Evolutionary conservation across 495 filamentous ascomycete genomes (phyloP), one percentile per base, ranked within the genome.

Genomic region (Xylaria palmicola): DNA sequence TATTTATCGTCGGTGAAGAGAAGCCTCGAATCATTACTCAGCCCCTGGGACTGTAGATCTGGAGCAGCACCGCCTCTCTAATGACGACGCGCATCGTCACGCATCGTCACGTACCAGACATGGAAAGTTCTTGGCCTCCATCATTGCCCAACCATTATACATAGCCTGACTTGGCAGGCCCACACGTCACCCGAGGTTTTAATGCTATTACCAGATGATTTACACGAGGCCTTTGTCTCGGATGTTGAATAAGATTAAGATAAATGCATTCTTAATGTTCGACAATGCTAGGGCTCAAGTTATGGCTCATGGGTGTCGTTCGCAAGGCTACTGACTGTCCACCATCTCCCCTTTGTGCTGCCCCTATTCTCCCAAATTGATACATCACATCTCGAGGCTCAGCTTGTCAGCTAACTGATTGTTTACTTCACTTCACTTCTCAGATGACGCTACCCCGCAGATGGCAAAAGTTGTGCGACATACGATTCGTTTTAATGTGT

Each of bases 141-240:
- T 50, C 48, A 50, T 50, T 32, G 29, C 15, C 48, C 29, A 34
- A 32, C 29, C 7, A 50, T 27, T 50, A 9, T 30, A 27, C 5
- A 34, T 50, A 50, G 29, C 29, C 29, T 30, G 15, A 50, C 50
- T 53, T 53, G 50, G 50, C 50, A n/a, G 50, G 32, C 50, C 50
- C 32, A 53, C 32, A 27, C 19, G 50, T 12, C 30, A 37, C 50
- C 50, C 17, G 1, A 7, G 13, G 22, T 30, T 34, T 34, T 4
- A 4, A 50, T 34, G 9, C 29, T n/a, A 32, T 50, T 32, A 20
- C 24, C 5, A 0, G 17, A 15, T 8, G 29, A 29, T 6, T 29
- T 27, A 6, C 6, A 29, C 15, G 13, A 15, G n/a, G 24, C 6
- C 5, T 4, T 27, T 4, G 29, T 48, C 44, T 48, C 12, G 10